These are phyloP conservation scores for Podaxis sp. DNA, from an alignment of 768 basidiomycete species.

Conservation along the genomic window DNA sequence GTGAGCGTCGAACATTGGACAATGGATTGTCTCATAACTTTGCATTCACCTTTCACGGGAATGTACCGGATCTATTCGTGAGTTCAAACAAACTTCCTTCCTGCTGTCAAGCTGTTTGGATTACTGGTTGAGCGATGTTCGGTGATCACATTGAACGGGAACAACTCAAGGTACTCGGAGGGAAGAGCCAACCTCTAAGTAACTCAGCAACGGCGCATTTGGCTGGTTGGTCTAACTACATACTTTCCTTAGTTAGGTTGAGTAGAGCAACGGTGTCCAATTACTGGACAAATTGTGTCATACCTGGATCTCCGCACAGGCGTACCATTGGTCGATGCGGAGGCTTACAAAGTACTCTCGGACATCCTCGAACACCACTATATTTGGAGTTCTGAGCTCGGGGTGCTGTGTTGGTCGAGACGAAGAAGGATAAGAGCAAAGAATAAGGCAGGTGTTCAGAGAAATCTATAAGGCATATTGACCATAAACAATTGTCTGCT, in stretches of 20 bases:
- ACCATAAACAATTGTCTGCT: constrained; percentile 3
- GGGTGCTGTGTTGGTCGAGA: constrained; percentile 40
- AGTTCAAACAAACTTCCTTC: too few relatives aligned
- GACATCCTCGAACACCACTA: constrained; percentile 65
- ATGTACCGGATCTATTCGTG: too few relatives aligned
- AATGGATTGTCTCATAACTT: too few relatives aligned
- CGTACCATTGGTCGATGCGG: constrained; percentile 73
- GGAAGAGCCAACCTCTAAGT: constrained; percentile 67
- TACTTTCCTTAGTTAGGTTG: constrained; percentile 46
- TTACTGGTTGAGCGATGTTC: constrained; percentile 55
- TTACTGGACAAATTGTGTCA: constrained; percentile 75
- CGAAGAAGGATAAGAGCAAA: not conserved
- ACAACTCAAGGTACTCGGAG: constrained; percentile 60
- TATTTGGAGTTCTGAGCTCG: constrained; percentile 56
- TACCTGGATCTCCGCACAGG: constrained; percentile 82
- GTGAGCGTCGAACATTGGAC: too few relatives aligned
- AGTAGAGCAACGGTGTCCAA: constrained; percentile 62
- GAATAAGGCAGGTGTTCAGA: not conserved
- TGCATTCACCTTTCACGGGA: too few relatives aligned
- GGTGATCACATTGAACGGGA: constrained; percentile 86
- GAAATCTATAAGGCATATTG: constrained; percentile 2
- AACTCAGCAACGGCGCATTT: constrained; percentile 18
- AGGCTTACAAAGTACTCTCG: constrained; percentile 66
- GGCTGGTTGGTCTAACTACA: not conserved
- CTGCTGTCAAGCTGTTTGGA: too few relatives aligned